Conservation (phyloP, 441 rosid species). For the Kokia cookei region DNA sequence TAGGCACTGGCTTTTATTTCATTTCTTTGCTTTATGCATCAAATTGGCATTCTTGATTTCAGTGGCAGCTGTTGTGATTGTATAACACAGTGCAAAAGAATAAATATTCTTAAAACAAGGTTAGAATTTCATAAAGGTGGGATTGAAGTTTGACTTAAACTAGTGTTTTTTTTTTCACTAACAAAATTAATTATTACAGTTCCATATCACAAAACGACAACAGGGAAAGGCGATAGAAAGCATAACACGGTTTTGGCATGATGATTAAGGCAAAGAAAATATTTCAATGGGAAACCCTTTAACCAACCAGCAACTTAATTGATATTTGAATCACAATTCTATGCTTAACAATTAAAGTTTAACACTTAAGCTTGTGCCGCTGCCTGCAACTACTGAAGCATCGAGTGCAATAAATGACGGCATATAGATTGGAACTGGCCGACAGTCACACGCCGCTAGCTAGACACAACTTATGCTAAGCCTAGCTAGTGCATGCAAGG, state of each 20-base stretch:
- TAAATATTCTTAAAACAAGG: not conserved
- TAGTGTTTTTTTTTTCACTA: not conserved
- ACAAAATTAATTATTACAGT: not conserved
- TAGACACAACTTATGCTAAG: not conserved
- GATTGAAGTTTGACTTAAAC: constrained; percentile 3
- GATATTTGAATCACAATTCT: not conserved
- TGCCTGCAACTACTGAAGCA: not conserved
- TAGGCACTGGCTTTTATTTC: not conserved
- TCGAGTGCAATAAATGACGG: not conserved
- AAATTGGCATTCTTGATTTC: constrained; percentile 8
- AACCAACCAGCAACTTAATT: not conserved
- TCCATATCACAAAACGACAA: not conserved
- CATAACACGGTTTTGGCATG: not conserved
- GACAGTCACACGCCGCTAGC: not conserved
- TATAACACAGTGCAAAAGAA: not conserved
- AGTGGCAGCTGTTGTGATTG: constrained; percentile 1
- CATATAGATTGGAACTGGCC: not conserved
- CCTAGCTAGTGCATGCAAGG: not conserved
- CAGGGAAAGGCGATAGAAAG: not conserved
- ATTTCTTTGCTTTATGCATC: not conserved
- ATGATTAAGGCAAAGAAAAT: not conserved
- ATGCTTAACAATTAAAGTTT: not conserved
- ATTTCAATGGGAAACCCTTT: not conserved
- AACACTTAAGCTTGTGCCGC: not conserved
- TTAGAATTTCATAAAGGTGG: not conserved